Conservation (phyloP, 345 rosid species). For the Microcos paniculata region DNA sequence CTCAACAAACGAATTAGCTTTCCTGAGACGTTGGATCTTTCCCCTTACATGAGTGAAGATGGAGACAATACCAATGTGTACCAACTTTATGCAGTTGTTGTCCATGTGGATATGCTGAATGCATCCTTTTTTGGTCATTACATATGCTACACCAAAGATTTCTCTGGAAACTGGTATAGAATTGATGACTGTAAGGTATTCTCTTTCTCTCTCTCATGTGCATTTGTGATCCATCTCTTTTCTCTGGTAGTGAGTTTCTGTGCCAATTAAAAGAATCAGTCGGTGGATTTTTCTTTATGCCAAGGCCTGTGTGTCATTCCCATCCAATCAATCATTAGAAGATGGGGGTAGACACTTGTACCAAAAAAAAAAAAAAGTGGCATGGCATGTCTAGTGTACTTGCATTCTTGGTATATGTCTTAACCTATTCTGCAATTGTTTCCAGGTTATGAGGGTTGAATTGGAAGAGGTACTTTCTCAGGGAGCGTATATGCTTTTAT, state of each 20-base stretch:
- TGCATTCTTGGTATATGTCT: background rate
- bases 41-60: slow-evolving; percentile 76
- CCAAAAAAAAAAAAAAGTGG: background rate
- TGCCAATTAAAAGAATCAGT: background rate
- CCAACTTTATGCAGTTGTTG: slow-evolving; percentile 92
- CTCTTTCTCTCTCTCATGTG: background rate
- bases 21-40: slow-evolving; percentile 81
- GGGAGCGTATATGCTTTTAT: slow-evolving; percentile 95
- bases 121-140: slow-evolving; percentile 98
- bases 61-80: slow-evolving; percentile 70
- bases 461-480: slow-evolving; percentile 89
- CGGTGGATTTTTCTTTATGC: background rate
- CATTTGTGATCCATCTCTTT: background rate
- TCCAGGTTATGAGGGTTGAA: slow-evolving; percentile 66
- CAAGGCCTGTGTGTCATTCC: background rate
- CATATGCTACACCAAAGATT: slow-evolving; percentile 86
- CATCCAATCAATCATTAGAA: background rate
- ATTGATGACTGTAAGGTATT: slow-evolving; percentile 89
- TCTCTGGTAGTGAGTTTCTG: slow-evolving; percentile 9
- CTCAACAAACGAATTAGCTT: slow-evolving; percentile 89
- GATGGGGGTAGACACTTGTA: background rate
- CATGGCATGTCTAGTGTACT: background rate
- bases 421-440: slow-evolving; percentile 2
- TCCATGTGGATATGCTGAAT: slow-evolving; percentile 95
- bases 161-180: slow-evolving; percentile 76